phyloP scores from a whole-genome alignment of 2,329 filamentous ascomycete genomes.

The Aspergillus sp. region DNA sequence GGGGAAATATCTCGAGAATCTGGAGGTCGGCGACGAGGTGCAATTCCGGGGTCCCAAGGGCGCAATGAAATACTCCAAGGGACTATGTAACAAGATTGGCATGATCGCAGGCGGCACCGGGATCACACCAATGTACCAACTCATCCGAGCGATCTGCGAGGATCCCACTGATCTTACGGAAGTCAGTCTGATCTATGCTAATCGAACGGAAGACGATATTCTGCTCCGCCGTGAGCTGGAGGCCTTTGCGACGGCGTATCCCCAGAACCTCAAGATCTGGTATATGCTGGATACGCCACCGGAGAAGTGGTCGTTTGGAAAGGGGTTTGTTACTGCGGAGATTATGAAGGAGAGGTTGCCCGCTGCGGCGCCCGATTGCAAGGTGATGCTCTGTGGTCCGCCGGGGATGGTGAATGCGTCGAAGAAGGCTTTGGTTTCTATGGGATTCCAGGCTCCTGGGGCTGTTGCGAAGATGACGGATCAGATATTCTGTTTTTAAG shows the following conservation, averaged over 20 bases:
- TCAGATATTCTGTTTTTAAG: slow-evolving; percentile 56
- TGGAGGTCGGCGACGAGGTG: slow-evolving; percentile 34
- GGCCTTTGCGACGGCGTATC: slow-evolving; percentile 50
- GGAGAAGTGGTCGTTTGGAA: slow-evolving; percentile 48
- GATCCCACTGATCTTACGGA: slow-evolving; percentile 58
- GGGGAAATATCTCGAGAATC: slow-evolving; percentile 30
- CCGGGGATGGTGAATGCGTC: slow-evolving; percentile 60
- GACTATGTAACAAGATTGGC: slow-evolving; percentile 33
- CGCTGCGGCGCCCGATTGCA: slow-evolving; percentile 45
- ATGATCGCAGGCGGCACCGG: slow-evolving; percentile 40
- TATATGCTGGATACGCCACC: slow-evolving; percentile 56
- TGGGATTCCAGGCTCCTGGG: slow-evolving; percentile 55
- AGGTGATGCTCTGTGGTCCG: slow-evolving; percentile 61
- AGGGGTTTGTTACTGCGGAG: slow-evolving; percentile 53
- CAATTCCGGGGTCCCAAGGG: slow-evolving; percentile 39
- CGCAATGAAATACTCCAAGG: slow-evolving; percentile 31
- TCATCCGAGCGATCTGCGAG: slow-evolving; percentile 64
- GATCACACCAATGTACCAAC: slow-evolving; percentile 47
- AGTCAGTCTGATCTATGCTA: slow-evolving; percentile 60
- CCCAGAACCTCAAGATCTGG: slow-evolving; percentile 55
- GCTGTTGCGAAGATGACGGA: slow-evolving; percentile 54
- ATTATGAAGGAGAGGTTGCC: slow-evolving; percentile 54
- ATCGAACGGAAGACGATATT: slow-evolving; percentile 60
- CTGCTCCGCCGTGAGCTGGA: slow-evolving; percentile 59
- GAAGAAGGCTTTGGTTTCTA: slow-evolving; percentile 50